phyloP scores from a whole-genome alignment of 2,329 filamentous ascomycete genomes.

The Thelonectria discophora region DNA sequence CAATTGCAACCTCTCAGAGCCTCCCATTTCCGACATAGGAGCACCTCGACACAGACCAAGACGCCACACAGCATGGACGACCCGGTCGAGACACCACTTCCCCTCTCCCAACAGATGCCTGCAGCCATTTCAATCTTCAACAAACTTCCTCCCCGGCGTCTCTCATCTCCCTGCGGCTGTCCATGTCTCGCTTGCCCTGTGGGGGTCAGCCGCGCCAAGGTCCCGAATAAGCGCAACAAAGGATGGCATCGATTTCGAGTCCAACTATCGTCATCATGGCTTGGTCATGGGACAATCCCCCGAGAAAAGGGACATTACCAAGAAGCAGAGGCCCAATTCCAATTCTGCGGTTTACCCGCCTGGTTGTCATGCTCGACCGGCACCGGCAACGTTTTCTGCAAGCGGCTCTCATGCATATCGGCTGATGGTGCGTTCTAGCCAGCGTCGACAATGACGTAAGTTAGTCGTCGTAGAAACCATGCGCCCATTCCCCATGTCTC shows the following conservation, averaged over 20 bases:
- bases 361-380: neutral
- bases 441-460: constrained; percentile 39
- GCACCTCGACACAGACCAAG: no score
- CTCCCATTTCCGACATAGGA: no score
- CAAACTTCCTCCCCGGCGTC: neutral
- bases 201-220: neutral
- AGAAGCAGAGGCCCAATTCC: no score
- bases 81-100: neutral
- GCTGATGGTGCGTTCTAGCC: constrained; percentile 24
- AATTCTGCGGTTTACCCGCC: constrained; percentile 1
- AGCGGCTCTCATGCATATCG: constrained; percentile 10
- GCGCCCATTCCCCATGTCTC: constrained; percentile 40
- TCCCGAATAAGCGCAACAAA: neutral
- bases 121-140: neutral
- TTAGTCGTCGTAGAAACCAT: constrained; percentile 42
- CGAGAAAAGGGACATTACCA: no score
- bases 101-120: neutral
- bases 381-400: neutral
- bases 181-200: neutral
- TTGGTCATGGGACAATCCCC: neutral
- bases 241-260: neutral
- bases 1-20: neutral
- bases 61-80: neutral
- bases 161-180: neutral
- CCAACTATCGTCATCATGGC: neutral